phyloP scores from a whole-genome alignment of 192 early-diverging fungal genomes.

The Coemansia sp. region DNA sequence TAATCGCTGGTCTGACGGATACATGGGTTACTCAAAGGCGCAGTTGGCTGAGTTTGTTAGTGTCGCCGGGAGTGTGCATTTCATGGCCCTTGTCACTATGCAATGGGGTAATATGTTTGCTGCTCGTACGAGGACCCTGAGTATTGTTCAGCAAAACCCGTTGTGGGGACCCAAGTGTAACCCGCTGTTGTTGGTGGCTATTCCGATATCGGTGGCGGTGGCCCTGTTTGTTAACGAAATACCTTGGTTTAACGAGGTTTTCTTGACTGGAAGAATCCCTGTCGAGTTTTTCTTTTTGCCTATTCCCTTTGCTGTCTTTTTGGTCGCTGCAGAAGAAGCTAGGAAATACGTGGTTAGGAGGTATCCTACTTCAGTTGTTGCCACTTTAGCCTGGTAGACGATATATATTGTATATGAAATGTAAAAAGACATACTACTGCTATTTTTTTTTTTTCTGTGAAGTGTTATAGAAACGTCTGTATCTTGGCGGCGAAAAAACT shows the following conservation, averaged over 20 bases:
- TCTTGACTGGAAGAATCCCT: constrained; percentile 60
- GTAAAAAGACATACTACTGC: not conserved
- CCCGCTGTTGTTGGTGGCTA: constrained; percentile 31
- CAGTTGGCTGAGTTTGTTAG: constrained; percentile 53
- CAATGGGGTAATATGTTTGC: constrained; percentile 59
- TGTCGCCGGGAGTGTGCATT: constrained; percentile 51
- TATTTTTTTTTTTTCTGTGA: too few relatives aligned
- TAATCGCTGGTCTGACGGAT: constrained; percentile 61
- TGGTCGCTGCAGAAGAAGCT: constrained; percentile 62
- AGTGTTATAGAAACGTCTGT: too few relatives aligned
- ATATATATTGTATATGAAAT: not conserved
- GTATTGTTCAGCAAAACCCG: constrained; percentile 51
- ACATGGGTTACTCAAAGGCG: constrained; percentile 52
- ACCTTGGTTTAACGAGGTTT: constrained; percentile 46
- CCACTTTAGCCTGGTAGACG: constrained; percentile 35
- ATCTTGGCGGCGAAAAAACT: too few relatives aligned
- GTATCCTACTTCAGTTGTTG: constrained; percentile 23
- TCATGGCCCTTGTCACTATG: constrained; percentile 49
- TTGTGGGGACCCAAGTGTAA: constrained; percentile 51
- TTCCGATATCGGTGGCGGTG: constrained; percentile 37
- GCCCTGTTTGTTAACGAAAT: constrained; percentile 41
- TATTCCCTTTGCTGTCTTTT: constrained; percentile 54
- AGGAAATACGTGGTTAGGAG: constrained; percentile 59
- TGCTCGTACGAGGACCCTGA: constrained; percentile 44
- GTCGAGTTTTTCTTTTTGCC: constrained; percentile 66